phyloP scores from a whole-genome alignment of 768 basidiomycete species.

The Trametes cingulata region DNA sequence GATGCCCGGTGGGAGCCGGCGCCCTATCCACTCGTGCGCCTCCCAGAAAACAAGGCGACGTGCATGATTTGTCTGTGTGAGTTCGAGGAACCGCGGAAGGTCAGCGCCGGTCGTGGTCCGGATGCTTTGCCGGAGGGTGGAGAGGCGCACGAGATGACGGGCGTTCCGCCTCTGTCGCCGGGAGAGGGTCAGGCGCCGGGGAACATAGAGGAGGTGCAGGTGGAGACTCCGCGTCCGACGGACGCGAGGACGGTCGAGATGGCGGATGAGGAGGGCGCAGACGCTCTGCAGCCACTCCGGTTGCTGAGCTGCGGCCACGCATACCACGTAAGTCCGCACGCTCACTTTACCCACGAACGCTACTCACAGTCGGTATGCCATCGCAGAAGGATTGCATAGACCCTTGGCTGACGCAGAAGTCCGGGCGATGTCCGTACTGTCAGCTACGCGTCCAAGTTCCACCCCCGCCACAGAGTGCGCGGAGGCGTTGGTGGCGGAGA shows the following conservation, averaged over 20 bases:
- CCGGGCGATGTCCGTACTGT: conserved; percentile 18
- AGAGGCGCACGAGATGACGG: conserved; percentile 4
- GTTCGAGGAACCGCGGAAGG: conserved; percentile 66
- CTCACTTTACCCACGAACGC: too few species aligned
- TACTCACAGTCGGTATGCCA: background rate
- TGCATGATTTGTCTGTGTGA: conserved; percentile 86
- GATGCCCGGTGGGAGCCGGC: conserved; percentile 76
- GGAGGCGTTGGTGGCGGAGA: conserved; percentile 2
- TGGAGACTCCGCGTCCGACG: conserved; percentile 4
- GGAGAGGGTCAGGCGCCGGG: background rate
- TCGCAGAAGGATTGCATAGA: conserved; percentile 17
- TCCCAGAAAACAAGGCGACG: conserved; percentile 80
- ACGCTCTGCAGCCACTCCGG: conserved; percentile 75
- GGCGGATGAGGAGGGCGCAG: conserved; percentile 38
- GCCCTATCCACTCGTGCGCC: conserved; percentile 76
- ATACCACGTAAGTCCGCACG: conserved; percentile 73
- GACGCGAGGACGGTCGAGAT: conserved; percentile 7
- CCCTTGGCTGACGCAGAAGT: conserved; percentile 19
- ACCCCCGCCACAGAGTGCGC: background rate
- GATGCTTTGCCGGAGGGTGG: background rate
- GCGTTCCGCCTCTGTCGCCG: background rate
- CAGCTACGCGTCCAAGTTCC: conserved; percentile 9
- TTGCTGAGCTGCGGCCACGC: conserved; percentile 81
- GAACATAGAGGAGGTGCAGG: background rate
- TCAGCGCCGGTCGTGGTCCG: background rate